A percentile compares a stretch with the other conserved stretches of the same genome.
phyloP scores from a whole-genome alignment of 768 basidiomycete genomes.

The Coprinopsis marcescibilis region DNA sequence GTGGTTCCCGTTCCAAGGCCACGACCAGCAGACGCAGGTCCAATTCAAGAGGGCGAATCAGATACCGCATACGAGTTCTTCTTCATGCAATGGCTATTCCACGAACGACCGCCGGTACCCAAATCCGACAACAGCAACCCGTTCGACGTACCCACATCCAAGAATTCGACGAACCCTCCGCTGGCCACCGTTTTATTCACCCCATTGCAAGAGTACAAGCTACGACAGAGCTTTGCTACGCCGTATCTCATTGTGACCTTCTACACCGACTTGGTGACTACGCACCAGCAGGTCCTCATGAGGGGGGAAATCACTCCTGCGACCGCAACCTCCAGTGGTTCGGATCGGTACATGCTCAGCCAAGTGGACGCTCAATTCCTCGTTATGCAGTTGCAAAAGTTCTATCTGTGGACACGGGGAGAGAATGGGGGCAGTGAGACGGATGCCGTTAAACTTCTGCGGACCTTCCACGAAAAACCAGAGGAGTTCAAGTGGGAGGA shows the following conservation, averaged over 20 bases:
- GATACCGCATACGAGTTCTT: conserved; percentile 69
- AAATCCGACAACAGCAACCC: conserved; percentile 35
- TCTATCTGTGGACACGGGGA: conserved; percentile 63
- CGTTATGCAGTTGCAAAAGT: conserved; percentile 74
- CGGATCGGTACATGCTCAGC: conserved; percentile 51
- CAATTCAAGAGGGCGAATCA: conserved; percentile 25
- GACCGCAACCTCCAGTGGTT: conserved; percentile 30
- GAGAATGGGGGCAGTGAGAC: conserved; percentile 22
- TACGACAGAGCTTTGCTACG: conserved; percentile 76
- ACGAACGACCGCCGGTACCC: conserved; percentile 62
- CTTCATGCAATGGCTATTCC: conserved; percentile 87
- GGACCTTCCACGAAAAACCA: conserved; percentile 73
- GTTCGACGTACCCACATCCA: conserved; percentile 32
- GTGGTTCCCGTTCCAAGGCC: conserved; percentile 73
- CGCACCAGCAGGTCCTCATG: conserved; percentile 80
- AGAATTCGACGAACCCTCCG: conserved; percentile 36
- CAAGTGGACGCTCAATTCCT: conserved; percentile 85
- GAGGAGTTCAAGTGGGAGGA: conserved; percentile 79
- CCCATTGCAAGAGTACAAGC: conserved; percentile 89
- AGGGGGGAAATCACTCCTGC: conserved; percentile 87
- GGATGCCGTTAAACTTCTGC: conserved; percentile 49
- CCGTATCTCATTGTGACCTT: conserved; percentile 88
- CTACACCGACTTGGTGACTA: conserved; percentile 81
- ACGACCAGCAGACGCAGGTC: conserved; percentile 15
- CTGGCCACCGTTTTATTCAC: conserved; percentile 85